Percentiles rank a stretch among this genome's conserved stretches.
Evolutionary conservation across 768 basidiomycete genomes (phyloP).

Genomic region (Psilocybe azurescens): DNA sequence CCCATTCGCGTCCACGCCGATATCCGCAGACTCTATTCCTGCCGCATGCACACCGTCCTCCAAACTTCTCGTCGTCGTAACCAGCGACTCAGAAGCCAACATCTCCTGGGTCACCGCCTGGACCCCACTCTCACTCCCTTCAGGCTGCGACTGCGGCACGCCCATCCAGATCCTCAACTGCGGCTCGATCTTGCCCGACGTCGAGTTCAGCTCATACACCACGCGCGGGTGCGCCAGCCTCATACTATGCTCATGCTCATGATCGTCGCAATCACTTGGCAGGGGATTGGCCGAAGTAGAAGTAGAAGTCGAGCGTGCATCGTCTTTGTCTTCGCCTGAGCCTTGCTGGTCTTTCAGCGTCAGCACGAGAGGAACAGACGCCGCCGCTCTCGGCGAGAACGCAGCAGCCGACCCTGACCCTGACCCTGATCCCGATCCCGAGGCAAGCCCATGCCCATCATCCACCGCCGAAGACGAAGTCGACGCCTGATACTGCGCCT

Average conservation of each 20-base stretch:
- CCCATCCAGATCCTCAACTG: constrained; percentile 57
- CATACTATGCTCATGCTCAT: neutral
- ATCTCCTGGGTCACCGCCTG: neutral
- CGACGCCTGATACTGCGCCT: constrained; percentile 4
- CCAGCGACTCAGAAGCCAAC: neutral
- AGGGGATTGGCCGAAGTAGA: neutral
- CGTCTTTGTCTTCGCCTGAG: neutral
- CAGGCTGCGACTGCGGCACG: constrained; percentile 2
- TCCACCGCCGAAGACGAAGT: neutral
- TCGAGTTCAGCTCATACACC: constrained; percentile 61
- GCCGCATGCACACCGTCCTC: constrained; percentile 17
- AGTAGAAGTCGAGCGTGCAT: neutral
- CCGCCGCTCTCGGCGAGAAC: no score
- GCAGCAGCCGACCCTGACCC: no score
- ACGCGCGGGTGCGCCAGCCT: constrained; percentile 32
- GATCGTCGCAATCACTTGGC: neutral
- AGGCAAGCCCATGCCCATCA: neutral
- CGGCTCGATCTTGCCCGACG: constrained; percentile 57
- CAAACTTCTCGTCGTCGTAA: neutral
- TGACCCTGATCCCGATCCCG: neutral
- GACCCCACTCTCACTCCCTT: no score
- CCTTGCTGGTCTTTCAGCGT: neutral
- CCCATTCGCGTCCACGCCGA: constrained; percentile 11
- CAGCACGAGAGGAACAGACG: neutral
- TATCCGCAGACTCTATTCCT: constrained; percentile 8